Evolutionary conservation across 331 rosid genomes (phyloP).

Genomic region (Acacia pycnantha): DNA sequence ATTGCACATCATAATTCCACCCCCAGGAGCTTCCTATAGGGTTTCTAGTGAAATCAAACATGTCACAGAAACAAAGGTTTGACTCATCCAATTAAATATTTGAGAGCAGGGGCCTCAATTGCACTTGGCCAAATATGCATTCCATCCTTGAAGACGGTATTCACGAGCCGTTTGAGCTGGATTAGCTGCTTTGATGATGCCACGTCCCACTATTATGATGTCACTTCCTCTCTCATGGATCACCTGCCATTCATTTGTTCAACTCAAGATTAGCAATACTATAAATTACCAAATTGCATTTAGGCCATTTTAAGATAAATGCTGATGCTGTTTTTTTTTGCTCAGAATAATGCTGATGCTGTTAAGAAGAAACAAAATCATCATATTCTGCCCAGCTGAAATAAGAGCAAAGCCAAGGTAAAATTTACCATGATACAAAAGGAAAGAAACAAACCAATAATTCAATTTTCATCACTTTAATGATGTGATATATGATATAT

Average conservation of each 20-base stretch:
- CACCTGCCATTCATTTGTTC: slow-evolving; percentile 34
- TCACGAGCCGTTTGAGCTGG: slow-evolving; percentile 64
- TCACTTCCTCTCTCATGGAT: slow-evolving; percentile 78
- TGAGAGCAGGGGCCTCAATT: slow-evolving; percentile 1
- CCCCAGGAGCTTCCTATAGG: not conserved
- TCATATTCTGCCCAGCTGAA: not conserved
- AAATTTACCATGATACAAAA: not conserved
- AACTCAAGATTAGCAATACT: not conserved
- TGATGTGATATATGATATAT: not conserved
- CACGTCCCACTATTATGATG: slow-evolving; percentile 84
- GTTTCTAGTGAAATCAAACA: not conserved
- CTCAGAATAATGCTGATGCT: not conserved
- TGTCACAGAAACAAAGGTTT: not conserved
- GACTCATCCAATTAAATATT: not conserved
- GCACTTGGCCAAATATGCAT: slow-evolving; percentile 73
- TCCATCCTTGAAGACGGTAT: slow-evolving; percentile 88
- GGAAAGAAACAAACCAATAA: not conserved
- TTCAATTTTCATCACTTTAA: not conserved
- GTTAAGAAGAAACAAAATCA: not conserved
- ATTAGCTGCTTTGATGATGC: slow-evolving; percentile 78
- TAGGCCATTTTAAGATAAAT: not conserved
- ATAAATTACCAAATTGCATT: not conserved
- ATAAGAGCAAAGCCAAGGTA: not conserved
- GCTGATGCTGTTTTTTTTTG: not conserved
- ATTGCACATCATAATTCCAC: not conserved